These are phyloP conservation scores for Blastocystis sp. DNA, from an alignment of 352 stramenopile genomes.

Conservation along the genomic window DNA sequence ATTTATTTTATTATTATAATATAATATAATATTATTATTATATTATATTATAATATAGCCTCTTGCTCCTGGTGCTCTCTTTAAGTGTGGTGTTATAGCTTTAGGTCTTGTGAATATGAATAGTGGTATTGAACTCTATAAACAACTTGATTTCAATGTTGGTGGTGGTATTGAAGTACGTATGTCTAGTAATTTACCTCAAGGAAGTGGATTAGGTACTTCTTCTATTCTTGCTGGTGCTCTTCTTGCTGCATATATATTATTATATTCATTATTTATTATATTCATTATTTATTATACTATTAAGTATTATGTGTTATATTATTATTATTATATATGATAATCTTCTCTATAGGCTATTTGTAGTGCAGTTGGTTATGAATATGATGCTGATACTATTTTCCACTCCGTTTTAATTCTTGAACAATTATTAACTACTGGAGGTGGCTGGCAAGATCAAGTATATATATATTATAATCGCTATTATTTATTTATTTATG, in stretches of 20 bases:
- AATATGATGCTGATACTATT: slow-evolving; percentile 41
- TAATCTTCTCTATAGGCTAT: slow-evolving; percentile 4
- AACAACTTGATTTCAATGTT: slow-evolving; percentile 32
- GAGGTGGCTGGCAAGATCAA: slow-evolving; percentile 57
- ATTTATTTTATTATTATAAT: too few relatives aligned
- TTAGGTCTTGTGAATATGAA: slow-evolving; percentile 25
- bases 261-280: too few relatives aligned
- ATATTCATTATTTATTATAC: too few relatives aligned
- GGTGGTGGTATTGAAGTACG: slow-evolving; percentile 49
- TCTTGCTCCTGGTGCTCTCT: slow-evolving; percentile 30
- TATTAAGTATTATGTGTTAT: too few relatives aligned
- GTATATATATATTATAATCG: background rate
- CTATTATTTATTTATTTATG: background rate
- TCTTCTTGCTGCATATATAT: slow-evolving; percentile 40
- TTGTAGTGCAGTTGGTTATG: slow-evolving; percentile 33
- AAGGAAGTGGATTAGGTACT: slow-evolving; percentile 51
- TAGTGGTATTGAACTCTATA: slow-evolving; percentile 15
- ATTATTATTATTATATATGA: slow-evolving; percentile 37
- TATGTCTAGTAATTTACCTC: slow-evolving; percentile 47
- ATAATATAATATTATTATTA: too few relatives aligned
- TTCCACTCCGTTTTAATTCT: slow-evolving; percentile 48
- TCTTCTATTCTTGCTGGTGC: slow-evolving; percentile 51
- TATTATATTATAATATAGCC: too few relatives aligned
- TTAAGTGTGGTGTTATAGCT: slow-evolving; percentile 32
- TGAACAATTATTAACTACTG: slow-evolving; percentile 52